phyloP scores from a whole-genome alignment of 148 eudicot species.

The Gaultheria prostrata region DNA sequence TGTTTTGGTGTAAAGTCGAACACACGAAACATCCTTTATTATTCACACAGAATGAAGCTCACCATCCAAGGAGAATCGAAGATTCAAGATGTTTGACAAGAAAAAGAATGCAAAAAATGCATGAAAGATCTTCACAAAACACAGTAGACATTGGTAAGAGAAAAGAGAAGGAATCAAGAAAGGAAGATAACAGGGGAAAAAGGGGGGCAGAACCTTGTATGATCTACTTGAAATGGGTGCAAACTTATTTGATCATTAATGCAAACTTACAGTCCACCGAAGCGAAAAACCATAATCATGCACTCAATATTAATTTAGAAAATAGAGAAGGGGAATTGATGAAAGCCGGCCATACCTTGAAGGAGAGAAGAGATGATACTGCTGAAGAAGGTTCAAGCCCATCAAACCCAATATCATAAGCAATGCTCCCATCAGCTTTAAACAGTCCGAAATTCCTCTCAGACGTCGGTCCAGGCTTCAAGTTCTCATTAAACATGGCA shows the following conservation, averaged over 20 bases:
- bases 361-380: constrained; percentile 31
- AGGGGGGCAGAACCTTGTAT: background rate
- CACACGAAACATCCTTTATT: background rate
- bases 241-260: background rate
- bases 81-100: background rate
- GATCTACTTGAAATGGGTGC: background rate
- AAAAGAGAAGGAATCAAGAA: constrained; percentile 1
- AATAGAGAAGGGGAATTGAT: background rate
- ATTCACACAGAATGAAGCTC: background rate
- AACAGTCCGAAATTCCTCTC: constrained; percentile 89
- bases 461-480: constrained; percentile 84
- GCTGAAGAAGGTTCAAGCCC: constrained; percentile 63
- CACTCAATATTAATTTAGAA: background rate
- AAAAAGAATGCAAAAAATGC: background rate
- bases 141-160: background rate
- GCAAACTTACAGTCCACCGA: background rate
- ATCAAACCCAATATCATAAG: constrained; percentile 73
- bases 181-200: background rate
- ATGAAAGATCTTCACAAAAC: background rate
- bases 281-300: background rate
- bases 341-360: constrained; percentile 28
- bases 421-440: constrained; percentile 74
- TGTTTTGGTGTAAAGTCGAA: background rate
- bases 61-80: background rate
- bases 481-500: constrained; percentile 77